phyloP scores from a whole-genome alignment of 1,284 basidiomycete species.

The Mycena sp. region DNA sequence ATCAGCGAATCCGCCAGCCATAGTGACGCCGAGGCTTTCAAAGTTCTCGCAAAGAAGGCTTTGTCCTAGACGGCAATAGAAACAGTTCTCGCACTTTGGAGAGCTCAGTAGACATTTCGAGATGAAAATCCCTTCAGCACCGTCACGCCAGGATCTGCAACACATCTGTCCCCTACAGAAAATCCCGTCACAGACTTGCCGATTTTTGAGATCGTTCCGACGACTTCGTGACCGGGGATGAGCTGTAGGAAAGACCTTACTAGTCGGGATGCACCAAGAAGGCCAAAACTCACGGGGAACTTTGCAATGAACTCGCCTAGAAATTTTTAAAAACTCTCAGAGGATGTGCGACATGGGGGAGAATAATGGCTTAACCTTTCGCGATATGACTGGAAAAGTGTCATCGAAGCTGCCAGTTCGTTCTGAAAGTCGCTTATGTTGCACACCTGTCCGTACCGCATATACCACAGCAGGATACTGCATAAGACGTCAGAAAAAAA shows the following conservation, averaged over 20 bases:
- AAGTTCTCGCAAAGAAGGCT: constrained; percentile 79
- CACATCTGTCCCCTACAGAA: constrained; percentile 78
- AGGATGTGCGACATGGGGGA: not conserved
- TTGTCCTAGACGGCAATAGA: constrained; percentile 80
- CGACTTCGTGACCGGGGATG: constrained; percentile 84
- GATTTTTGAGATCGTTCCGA: constrained; percentile 73
- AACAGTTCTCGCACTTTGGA: constrained; percentile 73
- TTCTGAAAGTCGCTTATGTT: not conserved
- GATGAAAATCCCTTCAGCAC: constrained; percentile 42
- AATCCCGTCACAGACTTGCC: constrained; percentile 80
- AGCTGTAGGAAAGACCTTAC: constrained; percentile 48
- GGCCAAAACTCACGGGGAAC: constrained; percentile 57
- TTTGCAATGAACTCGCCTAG: constrained; percentile 72
- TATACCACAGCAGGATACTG: constrained; percentile 69
- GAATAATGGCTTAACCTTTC: constrained; percentile 48
- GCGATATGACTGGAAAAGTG: constrained; percentile 66
- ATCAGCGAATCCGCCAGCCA: constrained; percentile 84
- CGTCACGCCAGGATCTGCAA: constrained; percentile 75
- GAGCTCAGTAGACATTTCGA: constrained; percentile 11
- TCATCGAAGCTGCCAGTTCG: no score
- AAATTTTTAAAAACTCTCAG: constrained; percentile 7
- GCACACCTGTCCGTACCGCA: constrained; percentile 26
- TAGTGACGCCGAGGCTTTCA: constrained; percentile 71
- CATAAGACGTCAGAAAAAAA: constrained; percentile 30
- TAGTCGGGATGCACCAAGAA: no score